A percentile compares a stretch with the other conserved stretches of the same genome.
phyloP scores from a whole-genome alignment of 768 basidiomycete genomes.

The Phylloporus rhodoxanthus region DNA sequence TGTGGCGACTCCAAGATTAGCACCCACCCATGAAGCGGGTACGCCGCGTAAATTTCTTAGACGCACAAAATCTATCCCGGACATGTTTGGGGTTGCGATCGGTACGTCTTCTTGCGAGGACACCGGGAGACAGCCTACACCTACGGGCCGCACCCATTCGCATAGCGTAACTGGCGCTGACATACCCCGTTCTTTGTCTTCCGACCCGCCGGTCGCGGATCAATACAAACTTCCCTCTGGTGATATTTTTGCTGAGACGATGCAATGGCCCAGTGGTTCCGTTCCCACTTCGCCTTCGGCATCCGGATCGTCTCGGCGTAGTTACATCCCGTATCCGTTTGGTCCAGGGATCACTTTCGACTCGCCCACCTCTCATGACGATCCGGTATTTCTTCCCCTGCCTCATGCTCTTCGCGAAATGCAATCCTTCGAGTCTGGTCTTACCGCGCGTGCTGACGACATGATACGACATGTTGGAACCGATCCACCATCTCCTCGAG shows the following conservation, averaged over 20 bases:
- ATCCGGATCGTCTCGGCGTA: slow-evolving; percentile 17
- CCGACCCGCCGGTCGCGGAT: slow-evolving; percentile 20
- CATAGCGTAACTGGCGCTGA: slow-evolving; percentile 75
- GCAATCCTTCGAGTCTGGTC: slow-evolving; percentile 81
- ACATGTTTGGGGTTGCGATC: slow-evolving; percentile 33
- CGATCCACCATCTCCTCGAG: slow-evolving; percentile 7
- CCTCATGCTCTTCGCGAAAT: slow-evolving; percentile 68
- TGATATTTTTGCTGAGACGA: slow-evolving; percentile 61
- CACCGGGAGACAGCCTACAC: slow-evolving; percentile 25
- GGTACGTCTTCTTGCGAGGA: slow-evolving; percentile 29
- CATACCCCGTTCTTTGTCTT: slow-evolving; percentile 38
- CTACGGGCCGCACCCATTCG: slow-evolving; percentile 60
- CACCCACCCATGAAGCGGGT: slow-evolving; percentile 30
- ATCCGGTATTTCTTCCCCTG: slow-evolving; percentile 38
- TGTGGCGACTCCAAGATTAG: slow-evolving; percentile 15
- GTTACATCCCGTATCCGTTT: slow-evolving; percentile 50
- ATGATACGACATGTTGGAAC: slow-evolving; percentile 18
- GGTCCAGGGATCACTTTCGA: slow-evolving; percentile 60
- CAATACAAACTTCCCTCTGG: slow-evolving; percentile 25
- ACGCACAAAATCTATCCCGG: slow-evolving; percentile 73
- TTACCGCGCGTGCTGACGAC: slow-evolving; percentile 62
- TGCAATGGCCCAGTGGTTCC: slow-evolving; percentile 48
- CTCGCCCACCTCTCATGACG: slow-evolving; percentile 45
- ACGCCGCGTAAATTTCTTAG: slow-evolving; percentile 48
- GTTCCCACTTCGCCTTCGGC: slow-evolving; percentile 33